Conservation (phyloP, 441 rosid genomes). For the Dalechampia spathulata region DNA sequence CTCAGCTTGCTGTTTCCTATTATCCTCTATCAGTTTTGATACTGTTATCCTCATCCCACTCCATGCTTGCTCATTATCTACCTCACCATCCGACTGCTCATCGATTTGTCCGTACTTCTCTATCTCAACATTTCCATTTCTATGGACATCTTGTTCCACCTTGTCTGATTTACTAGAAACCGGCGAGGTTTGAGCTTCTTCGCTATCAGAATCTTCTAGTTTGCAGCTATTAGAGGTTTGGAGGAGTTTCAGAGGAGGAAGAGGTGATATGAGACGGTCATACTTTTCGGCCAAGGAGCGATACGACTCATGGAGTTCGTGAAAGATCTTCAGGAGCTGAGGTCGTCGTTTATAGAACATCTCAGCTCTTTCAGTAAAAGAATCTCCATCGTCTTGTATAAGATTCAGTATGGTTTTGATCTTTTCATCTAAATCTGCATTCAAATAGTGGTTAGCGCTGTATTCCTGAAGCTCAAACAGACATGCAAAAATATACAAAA, state of each 20-base stretch:
- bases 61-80: slow-evolving; percentile 16
- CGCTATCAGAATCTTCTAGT: neutral
- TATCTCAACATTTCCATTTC: too few relatives aligned
- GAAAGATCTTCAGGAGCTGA: slow-evolving; percentile 35
- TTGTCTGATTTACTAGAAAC: too few relatives aligned
- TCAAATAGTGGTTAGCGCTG: neutral
- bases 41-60: slow-evolving; percentile 12
- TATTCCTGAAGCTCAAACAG: neutral
- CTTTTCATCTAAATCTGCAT: slow-evolving; percentile 47
- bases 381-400: slow-evolving; percentile 44
- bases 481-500: neutral
- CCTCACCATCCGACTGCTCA: neutral
- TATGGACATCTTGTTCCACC: too few relatives aligned
- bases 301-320: slow-evolving; percentile 36
- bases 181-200: neutral
- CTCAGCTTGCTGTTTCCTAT: slow-evolving; percentile 17
- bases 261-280: slow-evolving; percentile 16
- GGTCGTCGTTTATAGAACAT: slow-evolving; percentile 47
- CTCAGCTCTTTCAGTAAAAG: slow-evolving; percentile 50
- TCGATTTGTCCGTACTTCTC: neutral
- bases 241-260: slow-evolving; percentile 8
- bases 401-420: slow-evolving; percentile 33
- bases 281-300: slow-evolving; percentile 38
- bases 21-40: slow-evolving; percentile 16
- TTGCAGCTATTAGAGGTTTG: too few relatives aligned